A percentile compares a stretch with the other conserved stretches of the same genome.
phyloP scores from a whole-genome alignment of 1,284 basidiomycete genomes.

The Malassezia dermatis region DNA sequence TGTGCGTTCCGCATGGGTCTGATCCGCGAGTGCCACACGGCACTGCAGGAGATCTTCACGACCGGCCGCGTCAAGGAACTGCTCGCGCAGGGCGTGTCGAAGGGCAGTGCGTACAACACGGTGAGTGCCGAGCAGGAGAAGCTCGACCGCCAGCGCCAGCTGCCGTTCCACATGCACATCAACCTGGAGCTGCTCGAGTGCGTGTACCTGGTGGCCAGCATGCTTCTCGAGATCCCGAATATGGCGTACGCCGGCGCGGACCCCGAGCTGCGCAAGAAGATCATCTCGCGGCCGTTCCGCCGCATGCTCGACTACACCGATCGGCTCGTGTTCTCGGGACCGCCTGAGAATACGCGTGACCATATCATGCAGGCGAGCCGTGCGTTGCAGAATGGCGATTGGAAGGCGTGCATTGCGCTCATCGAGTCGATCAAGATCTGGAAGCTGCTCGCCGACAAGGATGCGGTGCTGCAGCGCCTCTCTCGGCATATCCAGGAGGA shows the following conservation, averaged over 20 bases:
- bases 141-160: slow-evolving; percentile 83
- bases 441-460: slow-evolving; percentile 78
- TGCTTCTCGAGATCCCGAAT: slow-evolving; percentile 94
- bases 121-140: slow-evolving; percentile 91
- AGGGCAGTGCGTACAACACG: slow-evolving; percentile 66
- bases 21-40: slow-evolving; percentile 85
- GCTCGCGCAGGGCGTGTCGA: slow-evolving; percentile 85
- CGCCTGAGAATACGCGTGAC: slow-evolving; percentile 94
- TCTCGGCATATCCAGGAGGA: slow-evolving; percentile 97
- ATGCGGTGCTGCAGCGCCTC: slow-evolving; percentile 85
- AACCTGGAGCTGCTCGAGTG: slow-evolving; percentile 96
- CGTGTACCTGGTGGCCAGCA: slow-evolving; percentile 92
- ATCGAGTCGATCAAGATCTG: slow-evolving; percentile 95
- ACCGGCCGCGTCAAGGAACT: slow-evolving; percentile 92
- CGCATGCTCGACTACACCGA: slow-evolving; percentile 92
- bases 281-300: slow-evolving; percentile 89
- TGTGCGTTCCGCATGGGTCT: slow-evolving; percentile 91
- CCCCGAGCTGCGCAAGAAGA: slow-evolving; percentile 61
- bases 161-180: slow-evolving; percentile 99
- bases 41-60: slow-evolving; percentile 87
- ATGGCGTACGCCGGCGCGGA: slow-evolving; percentile 90
- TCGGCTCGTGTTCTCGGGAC: slow-evolving; percentile 92
- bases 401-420: slow-evolving; percentile 86
- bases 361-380: slow-evolving; percentile 99
- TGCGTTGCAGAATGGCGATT: slow-evolving; percentile 89